phyloP scores from a whole-genome alignment of 257 asterid genomes.

The Cynanchum wilfordii region DNA sequence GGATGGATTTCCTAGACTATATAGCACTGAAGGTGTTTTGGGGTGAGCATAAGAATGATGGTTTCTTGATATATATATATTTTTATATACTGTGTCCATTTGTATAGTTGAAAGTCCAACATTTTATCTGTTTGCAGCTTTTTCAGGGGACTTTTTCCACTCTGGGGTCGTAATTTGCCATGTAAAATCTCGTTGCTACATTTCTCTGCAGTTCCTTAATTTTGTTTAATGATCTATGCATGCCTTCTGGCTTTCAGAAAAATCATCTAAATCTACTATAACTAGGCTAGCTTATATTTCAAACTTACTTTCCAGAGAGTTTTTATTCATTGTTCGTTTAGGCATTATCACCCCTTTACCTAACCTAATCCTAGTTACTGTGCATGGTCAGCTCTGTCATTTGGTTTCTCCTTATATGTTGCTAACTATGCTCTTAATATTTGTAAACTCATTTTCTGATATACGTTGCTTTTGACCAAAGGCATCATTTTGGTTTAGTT shows the following conservation, averaged over 20 bases:
- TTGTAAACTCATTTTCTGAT: background rate
- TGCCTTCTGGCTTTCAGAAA: background rate
- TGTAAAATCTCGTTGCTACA: slow-evolving; percentile 34
- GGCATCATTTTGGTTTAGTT: background rate
- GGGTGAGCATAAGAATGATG: slow-evolving; percentile 33
- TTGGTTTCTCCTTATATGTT: background rate
- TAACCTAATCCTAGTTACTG: background rate
- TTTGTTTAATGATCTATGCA: background rate
- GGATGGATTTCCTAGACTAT: slow-evolving; percentile 66
- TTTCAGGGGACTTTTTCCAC: slow-evolving; percentile 66
- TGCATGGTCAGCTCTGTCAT: background rate
- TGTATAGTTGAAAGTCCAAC: background rate
- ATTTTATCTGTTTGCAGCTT: slow-evolving; percentile 39
- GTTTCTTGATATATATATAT: background rate
- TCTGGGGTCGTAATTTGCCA: slow-evolving; percentile 83
- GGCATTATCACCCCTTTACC: background rate
- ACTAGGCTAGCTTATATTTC: background rate
- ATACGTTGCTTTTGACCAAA: background rate
- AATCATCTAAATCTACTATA: background rate
- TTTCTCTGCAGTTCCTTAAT: slow-evolving; percentile 2
- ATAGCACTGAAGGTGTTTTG: slow-evolving; percentile 46
- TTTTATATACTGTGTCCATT: background rate
- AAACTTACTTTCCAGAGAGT: background rate
- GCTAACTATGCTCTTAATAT: background rate
- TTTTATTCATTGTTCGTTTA: background rate